Percentiles rank a stretch among this genome's conserved stretches.
phyloP scores from a whole-genome alignment of 2,329 filamentous ascomycete genomes.

The Coniochaeta prunicola region DNA sequence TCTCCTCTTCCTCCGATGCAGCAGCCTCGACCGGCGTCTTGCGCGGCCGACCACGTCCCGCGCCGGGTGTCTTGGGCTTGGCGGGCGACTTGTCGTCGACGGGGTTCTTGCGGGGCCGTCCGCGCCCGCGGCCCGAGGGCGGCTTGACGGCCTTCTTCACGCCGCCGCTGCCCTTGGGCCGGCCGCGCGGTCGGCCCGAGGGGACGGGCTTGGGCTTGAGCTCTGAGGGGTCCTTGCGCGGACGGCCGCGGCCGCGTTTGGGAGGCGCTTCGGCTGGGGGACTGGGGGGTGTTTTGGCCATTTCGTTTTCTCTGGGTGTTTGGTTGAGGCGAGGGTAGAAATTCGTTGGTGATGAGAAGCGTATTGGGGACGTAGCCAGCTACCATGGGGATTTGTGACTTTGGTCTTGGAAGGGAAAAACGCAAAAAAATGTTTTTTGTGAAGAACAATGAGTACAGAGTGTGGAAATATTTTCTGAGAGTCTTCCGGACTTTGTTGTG shows the following conservation, averaged over 20 bases:
- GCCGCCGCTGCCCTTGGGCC: slow-evolving; percentile 16
- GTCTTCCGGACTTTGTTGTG: not conserved
- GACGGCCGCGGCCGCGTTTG: slow-evolving; percentile 18
- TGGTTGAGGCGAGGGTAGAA: not conserved
- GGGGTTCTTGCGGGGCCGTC: not conserved
- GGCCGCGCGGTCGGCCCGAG: slow-evolving; percentile 14
- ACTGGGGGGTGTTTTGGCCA: not conserved
- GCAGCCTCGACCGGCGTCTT: not conserved
- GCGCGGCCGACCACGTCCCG: not conserved
- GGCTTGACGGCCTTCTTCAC: slow-evolving; percentile 9
- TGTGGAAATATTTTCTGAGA: not conserved
- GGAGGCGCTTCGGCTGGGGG: not conserved
- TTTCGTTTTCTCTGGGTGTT: not conserved
- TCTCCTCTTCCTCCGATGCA: not conserved
- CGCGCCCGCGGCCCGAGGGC: not conserved
- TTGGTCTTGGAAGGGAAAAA: no score
- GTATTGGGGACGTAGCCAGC: no score
- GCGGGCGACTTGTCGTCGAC: not conserved
- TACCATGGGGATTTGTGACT: no score
- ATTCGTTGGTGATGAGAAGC: not conserved
- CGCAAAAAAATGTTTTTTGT: not conserved
- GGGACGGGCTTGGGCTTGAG: slow-evolving; percentile 15
- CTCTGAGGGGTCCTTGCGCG: slow-evolving; percentile 14
- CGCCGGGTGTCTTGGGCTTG: not conserved
- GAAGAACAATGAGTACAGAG: not conserved